Evolutionary conservation across 495 filamentous ascomycete genomes (phyloP).

Genomic region (Podospora australis): DNA sequence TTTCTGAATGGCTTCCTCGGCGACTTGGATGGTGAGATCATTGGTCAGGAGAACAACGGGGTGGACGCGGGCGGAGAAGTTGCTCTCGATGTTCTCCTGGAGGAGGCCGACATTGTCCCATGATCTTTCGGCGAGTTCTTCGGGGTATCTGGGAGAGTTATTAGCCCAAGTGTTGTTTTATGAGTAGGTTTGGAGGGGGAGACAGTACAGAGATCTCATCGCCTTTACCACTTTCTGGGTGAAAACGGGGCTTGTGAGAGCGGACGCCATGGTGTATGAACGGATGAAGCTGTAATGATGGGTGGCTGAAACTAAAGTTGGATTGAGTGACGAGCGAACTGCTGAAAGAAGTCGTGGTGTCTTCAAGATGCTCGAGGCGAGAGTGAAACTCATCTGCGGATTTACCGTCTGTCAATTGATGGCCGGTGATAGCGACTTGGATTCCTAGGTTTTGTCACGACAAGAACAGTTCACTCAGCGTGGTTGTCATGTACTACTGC

Average conservation of each 20-base stretch:
- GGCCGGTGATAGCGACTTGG: too few relatives aligned
- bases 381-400: constrained; percentile 12
- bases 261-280: constrained; percentile 17
- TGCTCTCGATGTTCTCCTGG: constrained; percentile 25
- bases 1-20: constrained; percentile 77
- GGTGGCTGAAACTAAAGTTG: neutral
- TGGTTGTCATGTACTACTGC: too few relatives aligned
- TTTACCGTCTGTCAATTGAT: too few relatives aligned
- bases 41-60: constrained; percentile 70
- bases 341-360: neutral
- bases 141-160: constrained; percentile 63
- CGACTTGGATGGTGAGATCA: constrained; percentile 85
- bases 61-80: neutral
- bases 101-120: constrained; percentile 73
- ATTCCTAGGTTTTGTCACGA: too few relatives aligned
- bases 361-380: neutral
- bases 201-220: constrained; percentile 74
- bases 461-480: too few relatives aligned
- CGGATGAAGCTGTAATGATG: neutral
- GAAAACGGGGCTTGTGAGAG: constrained; percentile 46
- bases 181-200: neutral
- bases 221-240: constrained; percentile 72
- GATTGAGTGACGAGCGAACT: neutral
- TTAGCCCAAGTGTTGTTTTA: neutral
- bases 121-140: constrained; percentile 77